Evolutionary conservation across 1,284 basidiomycete species (phyloP).

Genomic region (Malassezia furfur): DNA sequence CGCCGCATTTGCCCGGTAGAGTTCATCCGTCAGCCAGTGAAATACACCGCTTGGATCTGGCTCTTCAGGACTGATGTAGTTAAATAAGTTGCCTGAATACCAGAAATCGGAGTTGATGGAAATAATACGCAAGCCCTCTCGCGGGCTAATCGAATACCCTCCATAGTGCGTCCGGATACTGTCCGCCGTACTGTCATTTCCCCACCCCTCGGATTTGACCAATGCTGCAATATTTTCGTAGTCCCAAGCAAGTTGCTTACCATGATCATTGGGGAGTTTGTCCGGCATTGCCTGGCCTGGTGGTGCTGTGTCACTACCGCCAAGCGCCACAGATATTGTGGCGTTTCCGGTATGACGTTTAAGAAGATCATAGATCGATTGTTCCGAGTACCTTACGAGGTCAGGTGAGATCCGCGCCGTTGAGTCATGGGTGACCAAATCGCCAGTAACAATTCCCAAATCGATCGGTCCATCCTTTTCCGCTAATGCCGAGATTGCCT

Average conservation of each 20-base stretch:
- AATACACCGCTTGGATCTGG: slow-evolving; percentile 66
- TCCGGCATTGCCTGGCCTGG: slow-evolving; percentile 30
- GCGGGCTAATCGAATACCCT: slow-evolving; percentile 62
- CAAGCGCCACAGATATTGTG: slow-evolving; percentile 44
- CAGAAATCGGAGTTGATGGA: slow-evolving; percentile 62
- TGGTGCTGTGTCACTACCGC: slow-evolving; percentile 43
- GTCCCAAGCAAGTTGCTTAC: slow-evolving; percentile 39
- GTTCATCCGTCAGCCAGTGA: slow-evolving; percentile 66
- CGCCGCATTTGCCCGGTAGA: slow-evolving; percentile 52
- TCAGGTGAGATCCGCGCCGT: slow-evolving; percentile 36
- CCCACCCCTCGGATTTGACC: slow-evolving; percentile 56
- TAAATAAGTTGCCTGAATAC: slow-evolving; percentile 56
- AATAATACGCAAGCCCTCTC: slow-evolving; percentile 63
- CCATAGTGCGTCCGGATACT: slow-evolving; percentile 63
- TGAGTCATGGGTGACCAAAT: slow-evolving; percentile 56
- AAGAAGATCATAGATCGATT: slow-evolving; percentile 37
- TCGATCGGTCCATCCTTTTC: slow-evolving; percentile 54
- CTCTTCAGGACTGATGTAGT: slow-evolving; percentile 64
- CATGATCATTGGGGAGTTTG: slow-evolving; percentile 29
- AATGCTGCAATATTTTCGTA: slow-evolving; percentile 35
- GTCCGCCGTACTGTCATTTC: slow-evolving; percentile 56
- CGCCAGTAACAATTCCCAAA: slow-evolving; percentile 65
- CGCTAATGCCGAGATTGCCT: slow-evolving; percentile 61
- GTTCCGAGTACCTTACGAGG: slow-evolving; percentile 40
- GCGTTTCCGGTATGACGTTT: slow-evolving; percentile 28